Conservation (phyloP, 352 stramenopile species). For the Globisporangium cystogenes region DNA sequence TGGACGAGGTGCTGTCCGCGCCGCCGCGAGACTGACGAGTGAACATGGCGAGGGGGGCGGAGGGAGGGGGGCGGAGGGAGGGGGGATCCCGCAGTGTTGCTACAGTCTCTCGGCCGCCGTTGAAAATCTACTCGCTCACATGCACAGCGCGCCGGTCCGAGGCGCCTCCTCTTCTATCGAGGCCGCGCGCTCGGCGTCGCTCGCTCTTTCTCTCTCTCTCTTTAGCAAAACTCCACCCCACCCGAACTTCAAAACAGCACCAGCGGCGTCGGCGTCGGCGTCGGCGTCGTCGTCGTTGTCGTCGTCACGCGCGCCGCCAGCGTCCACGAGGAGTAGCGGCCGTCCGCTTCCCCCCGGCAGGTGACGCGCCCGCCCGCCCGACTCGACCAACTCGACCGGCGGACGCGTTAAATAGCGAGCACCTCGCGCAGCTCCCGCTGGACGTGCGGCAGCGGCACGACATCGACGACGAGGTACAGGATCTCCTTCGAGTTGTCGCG, state of each 20-base stretch:
- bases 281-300: background rate
- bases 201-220: constrained; percentile 3
- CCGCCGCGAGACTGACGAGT: background rate
- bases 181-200: background rate
- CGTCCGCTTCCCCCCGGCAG: too few relatives aligned
- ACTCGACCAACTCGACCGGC: too few relatives aligned
- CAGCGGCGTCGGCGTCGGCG: too few relatives aligned
- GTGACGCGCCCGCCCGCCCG: too few relatives aligned
- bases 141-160: background rate
- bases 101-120: background rate
- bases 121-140: background rate
- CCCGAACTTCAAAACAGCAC: constrained; percentile 4
- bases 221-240: constrained; percentile 1
- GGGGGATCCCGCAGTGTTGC: too few relatives aligned
- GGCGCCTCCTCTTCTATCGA: constrained; percentile 12
- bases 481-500: constrained; percentile 49
- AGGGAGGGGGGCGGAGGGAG: too few relatives aligned
- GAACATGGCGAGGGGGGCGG: too few relatives aligned
- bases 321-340: too few relatives aligned
- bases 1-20: constrained; percentile 43
- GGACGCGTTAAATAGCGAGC: constrained; percentile 27
- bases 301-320: background rate
- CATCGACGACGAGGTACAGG: constrained; percentile 55
- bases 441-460: constrained; percentile 51
- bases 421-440: constrained; percentile 51